Conservation (phyloP, 2,329 filamentous ascomycete species). For the Verticillium klebahnii region DNA sequence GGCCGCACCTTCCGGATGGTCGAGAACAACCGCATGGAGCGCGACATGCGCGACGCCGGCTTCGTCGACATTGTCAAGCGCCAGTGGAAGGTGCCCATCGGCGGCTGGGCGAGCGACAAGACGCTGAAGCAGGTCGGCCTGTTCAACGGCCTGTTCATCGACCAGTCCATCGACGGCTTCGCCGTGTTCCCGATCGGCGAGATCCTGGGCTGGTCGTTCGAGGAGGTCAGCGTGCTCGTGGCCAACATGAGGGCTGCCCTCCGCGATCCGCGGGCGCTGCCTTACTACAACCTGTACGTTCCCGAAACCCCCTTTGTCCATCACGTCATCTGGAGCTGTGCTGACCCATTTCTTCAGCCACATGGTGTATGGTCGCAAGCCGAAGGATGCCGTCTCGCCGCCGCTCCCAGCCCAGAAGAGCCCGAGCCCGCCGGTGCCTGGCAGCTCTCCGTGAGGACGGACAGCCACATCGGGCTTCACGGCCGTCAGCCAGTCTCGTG, state of each 20-base stretch:
- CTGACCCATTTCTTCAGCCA: background rate
- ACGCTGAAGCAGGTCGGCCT: conserved; percentile 10
- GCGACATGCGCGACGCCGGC: conserved; percentile 17
- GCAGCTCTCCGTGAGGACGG: background rate
- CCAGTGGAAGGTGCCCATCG: conserved; percentile 11
- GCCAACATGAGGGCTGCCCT: conserved; percentile 11
- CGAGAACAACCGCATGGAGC: conserved; percentile 13
- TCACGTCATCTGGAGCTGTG: too few relatives aligned
- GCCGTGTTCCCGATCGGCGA: conserved; percentile 19
- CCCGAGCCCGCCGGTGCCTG: background rate
- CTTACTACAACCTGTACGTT: conserved; percentile 2
- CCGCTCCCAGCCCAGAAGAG: background rate
- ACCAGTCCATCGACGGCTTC: conserved; percentile 22
- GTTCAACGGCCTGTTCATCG: conserved; percentile 18
- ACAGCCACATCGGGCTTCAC: background rate
- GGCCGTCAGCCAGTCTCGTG: too few relatives aligned
- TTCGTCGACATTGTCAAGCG: conserved; percentile 14
- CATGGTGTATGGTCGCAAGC: conserved; percentile 6
- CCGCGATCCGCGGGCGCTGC: background rate
- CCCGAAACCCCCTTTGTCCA: background rate
- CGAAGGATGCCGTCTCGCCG: conserved; percentile 15
- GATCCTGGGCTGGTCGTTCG: conserved; percentile 21
- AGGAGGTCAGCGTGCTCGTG: conserved; percentile 19
- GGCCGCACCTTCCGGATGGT: conserved; percentile 23
- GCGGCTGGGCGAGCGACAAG: conserved; percentile 10